Conservation (phyloP, 2,329 filamentous ascomycete species). For the Pyrenochaeta sp. region DNA sequence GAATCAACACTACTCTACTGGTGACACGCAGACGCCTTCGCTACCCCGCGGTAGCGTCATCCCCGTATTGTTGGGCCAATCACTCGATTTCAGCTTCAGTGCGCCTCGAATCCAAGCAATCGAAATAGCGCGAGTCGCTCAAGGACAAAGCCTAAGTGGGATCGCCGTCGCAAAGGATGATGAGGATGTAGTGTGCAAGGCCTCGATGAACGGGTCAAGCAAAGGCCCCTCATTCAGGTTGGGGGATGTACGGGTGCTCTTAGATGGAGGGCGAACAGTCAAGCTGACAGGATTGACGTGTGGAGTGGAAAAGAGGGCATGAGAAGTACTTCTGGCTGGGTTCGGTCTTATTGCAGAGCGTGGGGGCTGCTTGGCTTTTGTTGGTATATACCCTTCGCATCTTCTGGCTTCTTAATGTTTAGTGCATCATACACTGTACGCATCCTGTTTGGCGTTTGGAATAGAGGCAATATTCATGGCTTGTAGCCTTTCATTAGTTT, state of each 20-base stretch:
- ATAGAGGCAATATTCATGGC: constrained; percentile 7
- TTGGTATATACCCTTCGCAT: background rate
- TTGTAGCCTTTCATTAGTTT: constrained; percentile 43
- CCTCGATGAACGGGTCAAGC: constrained; percentile 10
- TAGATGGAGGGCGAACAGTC: constrained; percentile 17
- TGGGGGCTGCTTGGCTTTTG: constrained; percentile 1
- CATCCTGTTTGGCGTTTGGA: background rate
- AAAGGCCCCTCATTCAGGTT: constrained; percentile 13
- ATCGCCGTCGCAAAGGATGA: constrained; percentile 12
- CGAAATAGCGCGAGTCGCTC: constrained; percentile 16
- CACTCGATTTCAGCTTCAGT: constrained; percentile 23
- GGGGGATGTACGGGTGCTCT: constrained; percentile 11
- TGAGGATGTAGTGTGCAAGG: constrained; percentile 21
- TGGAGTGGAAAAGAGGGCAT: background rate
- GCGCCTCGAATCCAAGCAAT: constrained; percentile 25
- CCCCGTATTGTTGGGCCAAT: constrained; percentile 24
- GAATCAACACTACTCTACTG: constrained; percentile 14
- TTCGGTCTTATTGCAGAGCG: constrained; percentile 7
- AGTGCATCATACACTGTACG: background rate
- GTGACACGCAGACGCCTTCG: constrained; percentile 12
- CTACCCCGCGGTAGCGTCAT: constrained; percentile 16
- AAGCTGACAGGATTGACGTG: constrained; percentile 22
- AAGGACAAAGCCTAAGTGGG: constrained; percentile 9
- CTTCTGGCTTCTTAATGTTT: background rate
- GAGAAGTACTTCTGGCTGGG: background rate